Base-by-base conservation (phyloP, 495 filamentous ascomycete species). In the Penicillium cinerascens region DNA sequence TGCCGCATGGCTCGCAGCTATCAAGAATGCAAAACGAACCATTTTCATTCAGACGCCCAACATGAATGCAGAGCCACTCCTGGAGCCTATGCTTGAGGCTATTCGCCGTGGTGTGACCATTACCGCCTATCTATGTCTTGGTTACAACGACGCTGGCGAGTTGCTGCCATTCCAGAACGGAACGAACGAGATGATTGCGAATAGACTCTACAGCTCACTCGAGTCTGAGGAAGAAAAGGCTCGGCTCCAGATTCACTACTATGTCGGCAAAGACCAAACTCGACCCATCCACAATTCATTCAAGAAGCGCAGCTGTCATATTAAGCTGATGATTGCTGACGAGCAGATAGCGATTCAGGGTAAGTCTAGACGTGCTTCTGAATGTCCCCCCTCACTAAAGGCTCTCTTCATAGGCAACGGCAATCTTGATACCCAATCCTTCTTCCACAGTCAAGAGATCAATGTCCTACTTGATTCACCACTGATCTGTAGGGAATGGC, bases 371-470 rank as follows among this genome's bases (percentile, higher is more conserved):
- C 5, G 17, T 18, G 18, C 2, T 9, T 40, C 22, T 6, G 38
- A 17, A 21, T 20, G 4, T 6, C 9, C 6, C 0, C 4, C 13
- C 17, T 2, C 17, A 29, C 39, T 48, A 20, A 48, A 6, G 6
- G 21, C n/a, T 4, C 0, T 7, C 6, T 47, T 20, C 16, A 23
- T 17, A 71, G 86, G 87, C 6, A 88, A 82, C 55, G 87, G 88
- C 1, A 92, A 92, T 61, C 82, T 88, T 59, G 87, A 92, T 48
- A 89, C 87, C n/a, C 88, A 92, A 70, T 82, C 76, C 51, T 92
- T 84, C 82, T 90, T 75, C 55, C 87, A 92, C 61, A 82, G 76
- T 33, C 86, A 89, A 65, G 88, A 92, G 62, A 76, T 87, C 49
- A 92, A 92, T 58, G 57, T 90, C 11, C 78, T 92, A 75, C 61